Percentiles rank a stretch among this genome's conserved stretches.
Evolutionary conservation across 371 early-diverging fungal genomes (phyloP).

Genomic region (Mucor racemosus): DNA sequence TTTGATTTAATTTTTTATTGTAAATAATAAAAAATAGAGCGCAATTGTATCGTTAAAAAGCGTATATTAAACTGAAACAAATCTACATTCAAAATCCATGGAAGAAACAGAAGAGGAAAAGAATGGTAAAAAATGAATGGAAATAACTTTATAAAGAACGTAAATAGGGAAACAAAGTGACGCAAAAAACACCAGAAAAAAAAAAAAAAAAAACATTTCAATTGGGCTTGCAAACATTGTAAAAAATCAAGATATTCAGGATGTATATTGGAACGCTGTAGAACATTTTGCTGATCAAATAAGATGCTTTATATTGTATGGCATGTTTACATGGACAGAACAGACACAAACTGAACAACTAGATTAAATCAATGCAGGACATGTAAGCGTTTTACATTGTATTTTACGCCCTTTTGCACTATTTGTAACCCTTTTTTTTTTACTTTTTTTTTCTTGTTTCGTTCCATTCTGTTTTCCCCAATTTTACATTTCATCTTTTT

Average conservation of each 20-base stretch:
- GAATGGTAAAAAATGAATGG: neutral
- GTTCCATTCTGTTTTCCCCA: neutral
- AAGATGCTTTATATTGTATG: neutral
- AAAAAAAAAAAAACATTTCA: neutral
- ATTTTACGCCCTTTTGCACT: neutral
- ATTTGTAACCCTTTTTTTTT: neutral
- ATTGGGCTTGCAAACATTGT: neutral
- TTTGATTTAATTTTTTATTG: constrained; percentile 5
- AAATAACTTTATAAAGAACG: neutral
- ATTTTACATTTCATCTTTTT: neutral
- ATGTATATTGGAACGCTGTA: neutral
- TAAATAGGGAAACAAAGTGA: neutral
- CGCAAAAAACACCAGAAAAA: neutral
- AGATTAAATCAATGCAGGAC: constrained; percentile 2
- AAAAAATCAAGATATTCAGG: neutral
- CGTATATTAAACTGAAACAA: constrained; percentile 1
- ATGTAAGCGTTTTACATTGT: constrained; percentile 1
- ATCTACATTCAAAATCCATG: neutral
- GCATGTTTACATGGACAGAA: neutral
- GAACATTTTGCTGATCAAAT: neutral
- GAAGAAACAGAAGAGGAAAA: neutral
- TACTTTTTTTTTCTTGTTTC: neutral
- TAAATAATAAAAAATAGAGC: neutral
- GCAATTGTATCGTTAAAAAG: neutral
- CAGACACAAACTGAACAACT: neutral